phyloP scores from a whole-genome alignment of 441 rosid species.

The Jatropha multifida region DNA sequence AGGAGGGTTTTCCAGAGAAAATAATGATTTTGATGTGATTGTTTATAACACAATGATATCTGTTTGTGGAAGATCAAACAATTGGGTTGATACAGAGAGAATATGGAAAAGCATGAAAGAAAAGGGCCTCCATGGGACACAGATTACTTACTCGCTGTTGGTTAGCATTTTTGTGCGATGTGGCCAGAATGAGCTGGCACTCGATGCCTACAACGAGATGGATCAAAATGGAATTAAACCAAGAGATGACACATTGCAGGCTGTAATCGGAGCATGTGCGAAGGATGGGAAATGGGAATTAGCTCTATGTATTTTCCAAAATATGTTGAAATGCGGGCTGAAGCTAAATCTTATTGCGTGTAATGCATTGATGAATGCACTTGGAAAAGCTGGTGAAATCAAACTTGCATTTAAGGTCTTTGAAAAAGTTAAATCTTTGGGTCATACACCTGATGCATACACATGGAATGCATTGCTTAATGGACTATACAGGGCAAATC shows the following conservation, averaged over 20 bases:
- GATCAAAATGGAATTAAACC: constrained; percentile 45
- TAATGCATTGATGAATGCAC: constrained; percentile 69
- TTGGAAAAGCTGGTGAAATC: constrained; percentile 67
- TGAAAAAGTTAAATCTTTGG: constrained; percentile 36
- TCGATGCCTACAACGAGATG: constrained; percentile 79
- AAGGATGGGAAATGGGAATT: constrained; percentile 65
- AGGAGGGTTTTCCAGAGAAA: constrained; percentile 39
- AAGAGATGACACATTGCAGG: constrained; percentile 54
- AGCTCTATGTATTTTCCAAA: constrained; percentile 51
- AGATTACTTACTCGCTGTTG: constrained; percentile 58
- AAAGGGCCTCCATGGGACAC: constrained; percentile 53
- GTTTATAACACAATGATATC: constrained; percentile 79
- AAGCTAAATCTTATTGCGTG: constrained; percentile 66
- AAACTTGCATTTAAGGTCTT: constrained; percentile 59
- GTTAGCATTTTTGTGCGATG: constrained; percentile 70
- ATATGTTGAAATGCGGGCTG: constrained; percentile 46
- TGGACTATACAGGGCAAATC: constrained; percentile 54
- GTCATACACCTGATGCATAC: constrained; percentile 60
- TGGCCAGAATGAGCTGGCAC: constrained; percentile 56
- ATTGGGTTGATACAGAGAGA: constrained; percentile 56
- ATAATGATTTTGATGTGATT: constrained; percentile 50
- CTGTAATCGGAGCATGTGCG: constrained; percentile 52
- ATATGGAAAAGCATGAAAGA: constrained; percentile 62
- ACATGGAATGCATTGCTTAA: constrained; percentile 76
- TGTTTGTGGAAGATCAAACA: constrained; percentile 52